Evolutionary conservation across 2,329 filamentous ascomycete species (phyloP), one percentile per base, ranked within the genome.

Genomic region (Fusarium hostae): DNA sequence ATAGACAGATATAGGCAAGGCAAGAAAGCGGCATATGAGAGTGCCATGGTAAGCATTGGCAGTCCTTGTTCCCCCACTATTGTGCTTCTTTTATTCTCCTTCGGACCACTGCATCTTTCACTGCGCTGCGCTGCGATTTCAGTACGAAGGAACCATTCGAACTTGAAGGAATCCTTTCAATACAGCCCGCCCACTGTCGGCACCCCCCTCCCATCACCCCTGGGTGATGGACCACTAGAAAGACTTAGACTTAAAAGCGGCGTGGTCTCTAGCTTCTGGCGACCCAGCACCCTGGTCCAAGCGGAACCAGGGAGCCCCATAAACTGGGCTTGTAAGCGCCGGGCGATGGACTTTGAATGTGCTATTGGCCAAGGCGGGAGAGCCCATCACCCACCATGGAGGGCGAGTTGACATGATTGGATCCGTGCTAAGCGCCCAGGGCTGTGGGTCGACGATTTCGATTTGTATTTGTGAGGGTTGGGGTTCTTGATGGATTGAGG

Each of bases 261-360:
- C 74, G 59, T 62, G 52, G 30, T 59, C 52, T 66, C 57, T 60
- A 62, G 48, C 67, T 47, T 69, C 47, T 59, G 66, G 56, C 65
- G 69, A 74, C 73, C 76, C 74, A 73, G 73, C 61, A 77, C 75
- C 78, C 78, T 65, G 73, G 78, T 73, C 73, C 54, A 63, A 54
- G 62, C 61, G 58, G 61, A 52, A 66, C 54, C 34, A 44, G 57
- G 34, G 16, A 35, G 58, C 39, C 48, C 68, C 68, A 65, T 63
- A 54, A 63, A 65, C 61, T 63, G 55, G 65, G 34, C 57, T 65
- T 70, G 61, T 81, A 81, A 81, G 80, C 80, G 80, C 80, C 79
- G 74, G 74, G 73, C 66, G 70, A 65, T 56, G 41, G 70, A 55
- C 59, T 45, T 56, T 44, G 60, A 24, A 35, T 50, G 24, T 73